Conservation (phyloP, 805 yeast species). For the Lipomyces chichibuensis region DNA sequence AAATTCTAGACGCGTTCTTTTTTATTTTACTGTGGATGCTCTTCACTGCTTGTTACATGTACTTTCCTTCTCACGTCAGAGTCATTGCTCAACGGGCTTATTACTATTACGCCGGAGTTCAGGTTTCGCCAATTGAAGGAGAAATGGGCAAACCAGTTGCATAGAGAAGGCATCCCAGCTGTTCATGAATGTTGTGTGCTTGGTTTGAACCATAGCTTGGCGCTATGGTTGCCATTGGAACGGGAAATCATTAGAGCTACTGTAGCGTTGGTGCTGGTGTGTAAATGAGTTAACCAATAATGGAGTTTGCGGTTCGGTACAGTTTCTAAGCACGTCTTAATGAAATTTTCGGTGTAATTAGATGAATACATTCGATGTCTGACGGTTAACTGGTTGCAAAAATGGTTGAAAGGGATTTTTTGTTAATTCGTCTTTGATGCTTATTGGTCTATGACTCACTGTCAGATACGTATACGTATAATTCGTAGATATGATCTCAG, state of each 20-base stretch:
- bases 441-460: no score
- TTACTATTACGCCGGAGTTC: constrained; percentile 30
- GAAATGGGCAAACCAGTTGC: not conserved
- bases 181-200: not conserved
- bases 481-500: no score
- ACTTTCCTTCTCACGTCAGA: constrained; percentile 33
- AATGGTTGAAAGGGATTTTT: no score
- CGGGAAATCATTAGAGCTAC: not conserved
- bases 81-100: constrained; percentile 32
- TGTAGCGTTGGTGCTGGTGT: not conserved
- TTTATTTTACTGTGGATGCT: constrained; percentile 26
- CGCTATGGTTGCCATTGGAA: not conserved
- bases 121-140: constrained; percentile 2
- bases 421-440: no score
- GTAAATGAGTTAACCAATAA: not conserved
- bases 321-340: not conserved
- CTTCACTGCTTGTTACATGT: constrained; percentile 26
- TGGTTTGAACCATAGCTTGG: not conserved
- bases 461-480: no score
- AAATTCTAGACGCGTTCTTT: constrained; percentile 24
- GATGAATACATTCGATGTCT: not conserved
- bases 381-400: no score
- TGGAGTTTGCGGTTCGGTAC: not conserved
- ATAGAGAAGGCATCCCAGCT: not conserved
- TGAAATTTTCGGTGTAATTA: not conserved